Percentiles rank a stretch among this genome's conserved stretches.
These are phyloP conservation scores for Glonium stellatum DNA, from an alignment of 495 filamentous ascomycete species.

Conservation along the genomic window DNA sequence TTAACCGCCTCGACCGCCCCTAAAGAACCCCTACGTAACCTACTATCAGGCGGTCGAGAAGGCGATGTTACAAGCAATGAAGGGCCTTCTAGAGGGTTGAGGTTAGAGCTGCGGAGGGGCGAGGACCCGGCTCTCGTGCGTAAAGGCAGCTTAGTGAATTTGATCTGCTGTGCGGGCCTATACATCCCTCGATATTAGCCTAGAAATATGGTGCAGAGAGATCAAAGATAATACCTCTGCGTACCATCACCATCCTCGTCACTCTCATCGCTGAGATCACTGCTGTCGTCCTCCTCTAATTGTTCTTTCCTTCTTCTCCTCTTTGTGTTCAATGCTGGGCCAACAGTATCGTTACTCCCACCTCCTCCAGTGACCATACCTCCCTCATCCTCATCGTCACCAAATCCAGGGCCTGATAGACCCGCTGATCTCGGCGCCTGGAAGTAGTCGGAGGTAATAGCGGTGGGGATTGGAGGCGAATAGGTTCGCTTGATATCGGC, in stretches of 20 bases:
- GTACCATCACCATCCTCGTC: conserved; percentile 74
- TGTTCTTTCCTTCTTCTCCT: conserved; percentile 57
- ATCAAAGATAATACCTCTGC: conserved; percentile 18
- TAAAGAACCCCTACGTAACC: conserved; percentile 64
- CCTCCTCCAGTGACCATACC: conserved; percentile 72
- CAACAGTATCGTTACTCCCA: conserved; percentile 62
- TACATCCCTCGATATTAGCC: not conserved
- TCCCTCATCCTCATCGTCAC: conserved; percentile 75
- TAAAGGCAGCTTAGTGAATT: conserved; percentile 92
- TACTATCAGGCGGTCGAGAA: conserved; percentile 44
- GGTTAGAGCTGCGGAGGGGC: conserved; percentile 55
- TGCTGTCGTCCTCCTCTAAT: conserved; percentile 93
- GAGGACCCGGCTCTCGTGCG: conserved; percentile 80
- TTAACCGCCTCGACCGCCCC: conserved; percentile 68
- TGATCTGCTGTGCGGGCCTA: conserved; percentile 70
- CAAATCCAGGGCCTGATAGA: conserved; percentile 49
- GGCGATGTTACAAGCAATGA: conserved; percentile 37
- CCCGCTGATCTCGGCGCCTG: conserved; percentile 54
- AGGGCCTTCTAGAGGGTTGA: conserved; percentile 39
- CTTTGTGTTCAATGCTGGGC: conserved; percentile 50
- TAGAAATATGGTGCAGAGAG: not conserved
- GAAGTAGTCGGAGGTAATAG: conserved; percentile 85
- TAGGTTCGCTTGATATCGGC: conserved; percentile 82
- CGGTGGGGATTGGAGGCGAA: conserved; percentile 92
- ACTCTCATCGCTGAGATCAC: conserved; percentile 91